Base-by-base conservation (phyloP, 2,329 filamentous ascomycete genomes). In the Ophiocordyceps camponoti-rufipedis region DNA sequence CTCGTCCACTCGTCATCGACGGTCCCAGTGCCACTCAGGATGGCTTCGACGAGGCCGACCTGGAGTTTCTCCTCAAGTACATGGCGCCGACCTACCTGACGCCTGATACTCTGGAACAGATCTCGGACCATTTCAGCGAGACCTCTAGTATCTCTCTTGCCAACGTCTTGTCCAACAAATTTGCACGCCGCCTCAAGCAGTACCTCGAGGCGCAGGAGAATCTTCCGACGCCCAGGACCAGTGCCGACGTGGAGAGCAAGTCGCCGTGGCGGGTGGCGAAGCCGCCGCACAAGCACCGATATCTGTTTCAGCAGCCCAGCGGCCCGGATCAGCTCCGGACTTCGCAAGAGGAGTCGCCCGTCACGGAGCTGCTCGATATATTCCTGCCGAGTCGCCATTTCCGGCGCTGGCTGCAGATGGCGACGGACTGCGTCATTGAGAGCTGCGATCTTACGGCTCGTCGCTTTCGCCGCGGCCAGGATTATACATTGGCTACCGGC, bases 201-300 rank as follows among this genome's bases (percentile, higher is more conserved):
- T 85, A 86, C 53, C 71, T 96, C 42, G 73, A 80, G 51, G 69
- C 70, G 1, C 71, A 80, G 53, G 82, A 88, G 55, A 65, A 64
- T 46, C 58, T 66, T 32, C 38, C 57, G 2, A 56, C 74, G 5
- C 66, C 68, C 1, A 60, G 64, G 14, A 60, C 66, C 14, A 75
- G 72, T 42, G 56, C 61, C 0, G 70, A 72, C 47, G 78, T 82
- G 48, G 75, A 80, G 55, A 69, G 69, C 42, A 65, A 65, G 49
- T 74, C 68, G 40, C 63, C 65, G 0, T 91, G 85, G 84, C 75
- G 72, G 49, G 82, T 93, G 9, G 85, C 91, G 7, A 74, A 77
- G 31, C 91, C 91, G 38, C 91, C 91, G 0, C 88, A 98, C 66
- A 98, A 98, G 67, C 87, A 95, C 58, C 84, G 88, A 13, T 98